A percentile compares a stretch with the other conserved stretches of the same genome.
Evolutionary conservation across 495 filamentous ascomycete species (phyloP).

Genomic region (Podospora fimiseda): DNA sequence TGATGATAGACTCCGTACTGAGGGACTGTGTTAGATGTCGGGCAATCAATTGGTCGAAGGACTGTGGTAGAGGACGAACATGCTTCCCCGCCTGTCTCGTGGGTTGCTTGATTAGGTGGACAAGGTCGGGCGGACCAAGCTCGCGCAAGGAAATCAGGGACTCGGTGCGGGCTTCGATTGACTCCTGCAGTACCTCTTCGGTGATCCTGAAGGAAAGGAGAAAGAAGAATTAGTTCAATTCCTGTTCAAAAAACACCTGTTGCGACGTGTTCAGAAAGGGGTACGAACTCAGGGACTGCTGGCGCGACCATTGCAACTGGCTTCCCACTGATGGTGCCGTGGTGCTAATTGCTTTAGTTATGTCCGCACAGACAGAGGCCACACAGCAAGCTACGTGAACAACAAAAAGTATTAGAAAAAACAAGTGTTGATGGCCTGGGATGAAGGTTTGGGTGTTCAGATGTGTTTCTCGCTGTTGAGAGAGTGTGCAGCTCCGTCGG

Average conservation of each 20-base stretch:
- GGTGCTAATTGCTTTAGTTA: neutral
- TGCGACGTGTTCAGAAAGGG: conserved; percentile 12
- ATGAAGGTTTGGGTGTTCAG: too few relatives aligned
- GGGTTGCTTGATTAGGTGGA: conserved; percentile 88
- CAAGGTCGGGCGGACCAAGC: conserved; percentile 90
- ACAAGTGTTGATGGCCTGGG: too few relatives aligned
- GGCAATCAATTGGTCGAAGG: neutral
- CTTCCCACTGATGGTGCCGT: neutral
- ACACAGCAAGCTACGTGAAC: neutral
- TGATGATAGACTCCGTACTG: conserved; percentile 94
- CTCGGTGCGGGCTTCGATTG: conserved; percentile 85
- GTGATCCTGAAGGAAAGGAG: conserved; percentile 56
- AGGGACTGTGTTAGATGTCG: conserved; percentile 15
- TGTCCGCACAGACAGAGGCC: too few relatives aligned
- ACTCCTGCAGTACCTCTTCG: conserved; percentile 82
- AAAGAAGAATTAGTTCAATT: conserved; percentile 17
- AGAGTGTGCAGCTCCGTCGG: too few relatives aligned
- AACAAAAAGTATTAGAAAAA: too few relatives aligned
- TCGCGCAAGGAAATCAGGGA: conserved; percentile 76
- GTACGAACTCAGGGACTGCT: conserved; percentile 78
- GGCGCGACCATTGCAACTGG: conserved; percentile 67
- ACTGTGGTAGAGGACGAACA: conserved; percentile 34
- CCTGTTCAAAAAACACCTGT: neutral
- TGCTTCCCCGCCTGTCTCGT: conserved; percentile 56
- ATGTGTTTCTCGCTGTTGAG: too few relatives aligned